Evolutionary conservation across 176 grass and related monocot species (phyloP).

Genomic region (Cymbopogon citratus): DNA sequence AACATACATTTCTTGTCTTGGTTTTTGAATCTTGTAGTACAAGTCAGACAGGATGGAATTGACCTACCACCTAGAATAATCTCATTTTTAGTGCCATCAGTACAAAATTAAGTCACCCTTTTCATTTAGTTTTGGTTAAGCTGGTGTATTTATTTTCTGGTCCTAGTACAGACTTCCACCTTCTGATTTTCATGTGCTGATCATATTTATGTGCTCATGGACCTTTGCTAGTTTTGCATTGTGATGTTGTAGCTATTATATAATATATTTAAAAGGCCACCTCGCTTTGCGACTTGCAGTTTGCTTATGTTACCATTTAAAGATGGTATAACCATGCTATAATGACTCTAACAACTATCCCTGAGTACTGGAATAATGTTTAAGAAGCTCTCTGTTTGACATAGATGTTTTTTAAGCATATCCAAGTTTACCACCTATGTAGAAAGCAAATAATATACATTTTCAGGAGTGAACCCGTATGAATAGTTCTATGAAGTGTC

Average conservation of each 20-base stretch:
- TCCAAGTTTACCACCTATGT: not conserved
- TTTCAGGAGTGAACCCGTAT: not conserved
- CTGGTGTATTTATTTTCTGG: not conserved
- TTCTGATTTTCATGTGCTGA: not conserved
- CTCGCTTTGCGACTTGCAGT: not conserved
- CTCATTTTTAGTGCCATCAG: not conserved
- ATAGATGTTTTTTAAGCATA: no score
- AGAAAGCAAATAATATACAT: not conserved
- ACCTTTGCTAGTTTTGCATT: not conserved
- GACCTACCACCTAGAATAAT: conserved; percentile 41
- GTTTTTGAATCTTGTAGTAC: conserved; percentile 24
- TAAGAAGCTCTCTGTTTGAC: not conserved
- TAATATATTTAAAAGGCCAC: not conserved
- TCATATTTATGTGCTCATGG: not conserved
- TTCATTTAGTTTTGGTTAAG: not conserved
- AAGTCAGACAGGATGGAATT: conserved; percentile 29
- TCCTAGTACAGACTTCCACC: not conserved
- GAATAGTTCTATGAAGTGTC: not conserved
- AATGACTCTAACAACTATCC: not conserved
- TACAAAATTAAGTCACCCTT: not conserved
- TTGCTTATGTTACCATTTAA: not conserved
- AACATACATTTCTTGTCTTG: conserved; percentile 12
- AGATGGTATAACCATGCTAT: not conserved
- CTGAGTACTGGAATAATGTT: not conserved
- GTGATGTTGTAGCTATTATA: not conserved